Evolutionary conservation across 2,329 filamentous ascomycete genomes (phyloP), one percentile per base, ranked within the genome.

Genomic region (Nothophoma quercina): DNA sequence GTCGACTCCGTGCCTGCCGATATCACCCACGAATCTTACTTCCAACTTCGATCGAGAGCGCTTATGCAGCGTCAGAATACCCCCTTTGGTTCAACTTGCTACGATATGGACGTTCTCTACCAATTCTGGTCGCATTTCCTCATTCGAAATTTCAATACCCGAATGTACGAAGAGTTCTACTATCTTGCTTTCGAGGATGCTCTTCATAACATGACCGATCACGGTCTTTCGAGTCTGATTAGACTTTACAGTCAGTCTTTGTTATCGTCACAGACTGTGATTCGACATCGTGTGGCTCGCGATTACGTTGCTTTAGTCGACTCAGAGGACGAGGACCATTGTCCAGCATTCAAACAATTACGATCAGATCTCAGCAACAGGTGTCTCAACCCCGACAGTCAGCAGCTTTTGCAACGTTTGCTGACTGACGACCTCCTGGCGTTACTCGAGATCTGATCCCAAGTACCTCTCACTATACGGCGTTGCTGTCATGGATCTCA

Each of bases 101-200:
- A 79, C 55, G 81, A 86, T 65, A 86, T 88, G 80, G 81, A 85
- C 67, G 80, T 85, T 52, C 81, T 90, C 23, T 91, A 91, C 76
- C 82, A 86, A 59, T 90, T 90, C 77, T 92, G 88, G 88, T 85
- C 85, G 16, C 84, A 88, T 70, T 90, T 89, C 68, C 80, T 92
- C 58, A 82, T 86, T 58, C 81, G 85, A 65, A 87, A 89, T 75
- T 91, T 92, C 81, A 89, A 92, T 72, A 79, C 81, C 52, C 79
- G 79, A 68, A 89, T 93, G 85, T 92, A 92, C 76, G 79, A 84
- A 68, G 88, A 92, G 71, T 91, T 92, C 76, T 84, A 85, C 59
- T 77, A 79, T 64, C 80, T 83, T 70, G 88, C 89, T 48, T 76
- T 87, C 56, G 84, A 87, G 68, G 89, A 92, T 74, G 78, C 81